These are phyloP conservation scores for Pythium brassicae DNA, from an alignment of 352 stramenopile genomes.

Conservation along the genomic window DNA sequence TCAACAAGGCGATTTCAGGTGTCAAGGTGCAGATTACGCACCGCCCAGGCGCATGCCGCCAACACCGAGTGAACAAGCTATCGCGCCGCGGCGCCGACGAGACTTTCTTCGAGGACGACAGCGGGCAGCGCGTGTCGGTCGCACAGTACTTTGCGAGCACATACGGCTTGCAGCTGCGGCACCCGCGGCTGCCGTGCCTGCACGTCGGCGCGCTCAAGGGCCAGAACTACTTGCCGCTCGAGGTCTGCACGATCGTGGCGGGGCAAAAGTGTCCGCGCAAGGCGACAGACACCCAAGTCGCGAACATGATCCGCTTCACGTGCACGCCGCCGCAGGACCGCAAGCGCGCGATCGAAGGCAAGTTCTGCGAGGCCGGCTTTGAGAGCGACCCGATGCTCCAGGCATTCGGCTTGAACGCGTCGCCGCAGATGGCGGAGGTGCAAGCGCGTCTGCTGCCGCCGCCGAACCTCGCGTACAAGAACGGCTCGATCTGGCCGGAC, in stretches of 20 bases:
- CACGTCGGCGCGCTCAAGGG: conserved; percentile 72
- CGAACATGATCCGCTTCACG: conserved; percentile 79
- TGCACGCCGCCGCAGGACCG: conserved; percentile 49
- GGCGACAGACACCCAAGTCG: conserved; percentile 70
- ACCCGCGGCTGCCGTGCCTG: conserved; percentile 72
- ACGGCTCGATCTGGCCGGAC: conserved; percentile 34
- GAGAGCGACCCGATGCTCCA: conserved; percentile 38
- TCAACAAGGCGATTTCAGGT: conserved; percentile 53
- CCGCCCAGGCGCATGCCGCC: conserved; percentile 44
- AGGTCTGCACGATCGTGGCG: conserved; percentile 68
- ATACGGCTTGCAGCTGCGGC: conserved; percentile 53
- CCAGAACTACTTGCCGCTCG: conserved; percentile 79
- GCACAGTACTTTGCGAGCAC: conserved; percentile 51
- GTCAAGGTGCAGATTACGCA: conserved; percentile 69
- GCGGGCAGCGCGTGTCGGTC: conserved; percentile 40
- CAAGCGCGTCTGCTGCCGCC: conserved; percentile 40
- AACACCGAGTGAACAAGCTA: conserved; percentile 66
- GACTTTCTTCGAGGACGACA: conserved; percentile 61
- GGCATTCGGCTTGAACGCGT: conserved; percentile 56
- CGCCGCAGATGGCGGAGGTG: conserved; percentile 47
- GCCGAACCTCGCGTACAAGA: conserved; percentile 51
- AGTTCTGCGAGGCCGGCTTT: conserved; percentile 57
- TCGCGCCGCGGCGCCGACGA: conserved; percentile 34
- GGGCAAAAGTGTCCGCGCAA: conserved; percentile 79
- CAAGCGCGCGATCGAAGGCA: conserved; percentile 54